These are phyloP conservation scores for Dioszegia hungarica DNA, from an alignment of 768 basidiomycete genomes.

Conservation along the genomic window DNA sequence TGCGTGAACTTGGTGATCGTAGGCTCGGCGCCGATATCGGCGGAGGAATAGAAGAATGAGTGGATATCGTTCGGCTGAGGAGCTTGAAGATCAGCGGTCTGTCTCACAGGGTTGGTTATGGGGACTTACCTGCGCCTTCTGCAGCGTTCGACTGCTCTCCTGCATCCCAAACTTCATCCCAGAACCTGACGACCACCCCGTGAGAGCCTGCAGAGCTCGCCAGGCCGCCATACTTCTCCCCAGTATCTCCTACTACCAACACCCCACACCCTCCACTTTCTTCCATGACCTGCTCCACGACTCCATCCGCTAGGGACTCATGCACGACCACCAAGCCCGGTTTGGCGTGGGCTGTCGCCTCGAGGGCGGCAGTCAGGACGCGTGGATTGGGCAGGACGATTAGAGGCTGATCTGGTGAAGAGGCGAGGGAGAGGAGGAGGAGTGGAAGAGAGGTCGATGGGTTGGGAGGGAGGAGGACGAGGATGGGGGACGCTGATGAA, in stretches of 20 bases:
- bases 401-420: conserved; percentile 20
- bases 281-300: conserved; percentile 66
- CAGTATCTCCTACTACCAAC: conserved; percentile 63
- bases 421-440: conserved; percentile 30
- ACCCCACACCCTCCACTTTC: conserved; percentile 61
- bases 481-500: conserved; percentile 59
- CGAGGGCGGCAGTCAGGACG: conserved; percentile 57
- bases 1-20: conserved; percentile 57
- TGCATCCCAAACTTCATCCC: conserved; percentile 62
- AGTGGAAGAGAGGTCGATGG: conserved; percentile 51
- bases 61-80: conserved; percentile 50
- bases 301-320: conserved; percentile 20
- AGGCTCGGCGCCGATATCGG: conserved; percentile 28
- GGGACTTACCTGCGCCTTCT: conserved; percentile 21
- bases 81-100: conserved; percentile 12
- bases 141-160: conserved; percentile 56
- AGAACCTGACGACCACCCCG: conserved; percentile 55
- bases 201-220: conserved; percentile 54
- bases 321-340: conserved; percentile 31
- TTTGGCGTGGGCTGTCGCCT: conserved; percentile 16
- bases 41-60: conserved; percentile 47
- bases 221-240: conserved; percentile 53
- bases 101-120: too few relatives aligned
- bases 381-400: conserved; percentile 57
- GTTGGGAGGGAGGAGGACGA: conserved; percentile 58